These are phyloP conservation scores for Taphrina pruni DNA, from an alignment of 1,139 yeast genomes.

Conservation along the genomic window DNA sequence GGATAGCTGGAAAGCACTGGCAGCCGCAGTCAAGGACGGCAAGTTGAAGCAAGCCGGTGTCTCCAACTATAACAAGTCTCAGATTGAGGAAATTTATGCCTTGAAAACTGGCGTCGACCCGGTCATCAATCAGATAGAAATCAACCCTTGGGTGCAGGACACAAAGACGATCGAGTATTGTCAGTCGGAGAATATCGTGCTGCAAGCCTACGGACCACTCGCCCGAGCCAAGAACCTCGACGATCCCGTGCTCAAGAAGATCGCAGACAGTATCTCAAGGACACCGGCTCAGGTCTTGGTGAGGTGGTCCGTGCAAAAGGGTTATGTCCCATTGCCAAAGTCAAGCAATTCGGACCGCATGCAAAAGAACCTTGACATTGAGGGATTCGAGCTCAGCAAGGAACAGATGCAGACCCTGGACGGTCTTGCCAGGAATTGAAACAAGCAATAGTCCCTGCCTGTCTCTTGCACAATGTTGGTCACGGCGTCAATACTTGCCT, in stretches of 20 bases:
- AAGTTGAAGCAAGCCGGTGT: constrained; percentile 55
- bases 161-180: constrained; percentile 59
- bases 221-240: constrained; percentile 63
- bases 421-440: constrained; percentile 32
- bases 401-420: constrained; percentile 59
- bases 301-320: constrained; percentile 57
- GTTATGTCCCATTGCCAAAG: constrained; percentile 74
- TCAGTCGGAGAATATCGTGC: constrained; percentile 57
- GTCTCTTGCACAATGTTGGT: too few species aligned
- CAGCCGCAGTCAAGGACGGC: constrained; percentile 54
- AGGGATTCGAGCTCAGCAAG: constrained; percentile 60
- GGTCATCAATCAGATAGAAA: constrained; percentile 60
- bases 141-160: constrained; percentile 60
- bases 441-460: background rate
- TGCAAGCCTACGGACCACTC: constrained; percentile 70
- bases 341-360: constrained; percentile 68
- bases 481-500: too few species aligned
- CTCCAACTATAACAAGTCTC: constrained; percentile 56
- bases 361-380: constrained; percentile 60
- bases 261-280: constrained; percentile 54
- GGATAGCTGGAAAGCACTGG: constrained; percentile 57
- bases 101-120: constrained; percentile 54
- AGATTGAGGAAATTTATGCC: constrained; percentile 55
- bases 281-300: constrained; percentile 57
- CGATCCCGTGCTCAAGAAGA: constrained; percentile 55